Evolutionary conservation across 306 rosid species (phyloP), one percentile per base, ranked within the genome.

Genomic region (Gleditsia sinensis): DNA sequence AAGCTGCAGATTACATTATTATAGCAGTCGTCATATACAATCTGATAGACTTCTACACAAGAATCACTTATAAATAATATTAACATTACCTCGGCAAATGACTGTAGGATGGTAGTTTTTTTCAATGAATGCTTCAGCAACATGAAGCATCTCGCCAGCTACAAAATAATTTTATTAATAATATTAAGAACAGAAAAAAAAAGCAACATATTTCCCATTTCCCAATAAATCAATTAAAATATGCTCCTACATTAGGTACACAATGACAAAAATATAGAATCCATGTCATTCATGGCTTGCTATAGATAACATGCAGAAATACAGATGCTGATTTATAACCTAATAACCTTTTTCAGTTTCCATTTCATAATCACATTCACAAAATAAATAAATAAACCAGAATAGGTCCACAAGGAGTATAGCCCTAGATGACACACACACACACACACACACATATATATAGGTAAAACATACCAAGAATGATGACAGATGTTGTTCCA

Each of bases 71-170:
- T 24, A 40, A 57, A 20, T 8, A 70, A 67, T 33, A 24, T 17
- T 33, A n/a, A 58, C 36, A 68, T 68, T 88, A 92, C 99, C 99
- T 68, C 99, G 90, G 85, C 99, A 92, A 56, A 95, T 95, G 72
- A 95, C 99, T 6, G 99, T 87, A 46, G 99, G 99, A 62, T 95
- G 99, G 76, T 78, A 93, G 14, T 78, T 84, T 84, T 88, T 90
- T 33, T 90, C 98, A 80, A 95, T 92, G 81, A 92, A 95, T 71
- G 97, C 86, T 78, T 95, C 97, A 0, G 99, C 99, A 51, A 95
- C 99, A 68, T 90, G 99, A 64, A 95, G 97, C 99, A 95, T 95
- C 86, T 95, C 99, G 73, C 99, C 99, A 79, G 99, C 99, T 95
- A 75, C 82, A 77, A 74, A 16, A 42, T 53, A 63, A 42, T 67